Evolutionary conservation across 805 yeast genomes (phyloP).

Genomic region (Blastobotrys americana): DNA sequence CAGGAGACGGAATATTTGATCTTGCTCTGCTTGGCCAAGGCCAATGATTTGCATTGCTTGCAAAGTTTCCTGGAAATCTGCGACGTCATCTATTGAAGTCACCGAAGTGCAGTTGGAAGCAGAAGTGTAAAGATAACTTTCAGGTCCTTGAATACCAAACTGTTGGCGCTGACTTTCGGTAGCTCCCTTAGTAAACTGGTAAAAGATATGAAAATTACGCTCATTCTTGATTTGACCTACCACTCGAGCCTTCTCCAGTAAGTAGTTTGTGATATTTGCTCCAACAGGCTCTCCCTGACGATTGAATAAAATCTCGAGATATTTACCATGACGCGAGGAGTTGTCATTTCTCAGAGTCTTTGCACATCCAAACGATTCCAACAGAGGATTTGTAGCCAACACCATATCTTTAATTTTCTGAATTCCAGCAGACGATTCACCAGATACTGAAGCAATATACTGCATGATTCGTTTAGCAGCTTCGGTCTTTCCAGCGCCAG

Average conservation of each 20-base stretch:
- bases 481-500: conserved; percentile 98
- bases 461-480: conserved; percentile 98
- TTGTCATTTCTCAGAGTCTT: conserved; percentile 84
- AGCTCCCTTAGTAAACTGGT: conserved; percentile 90
- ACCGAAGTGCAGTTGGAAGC: conserved; percentile 81
- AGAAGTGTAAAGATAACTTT: conserved; percentile 82
- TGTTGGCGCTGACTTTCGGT: conserved; percentile 72
- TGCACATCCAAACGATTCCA: conserved; percentile 92
- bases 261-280: conserved; percentile 91
- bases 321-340: conserved; percentile 88
- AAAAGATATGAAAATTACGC: conserved; percentile 94
- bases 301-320: conserved; percentile 84
- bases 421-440: conserved; percentile 59
- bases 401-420: conserved; percentile 94
- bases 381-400: conserved; percentile 87
- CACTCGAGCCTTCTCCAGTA: conserved; percentile 91
- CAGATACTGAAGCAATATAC: conserved; percentile 81
- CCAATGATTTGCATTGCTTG: conserved; percentile 88
- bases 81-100: conserved; percentile 74
- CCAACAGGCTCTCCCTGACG: conserved; percentile 79
- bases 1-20: conserved; percentile 75
- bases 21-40: conserved; percentile 73
- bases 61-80: conserved; percentile 73
- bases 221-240: conserved; percentile 91
- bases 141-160: conserved; percentile 91